Conservation (phyloP, 2,329 filamentous ascomycete genomes). For the Cucurbitaria berberidis region DNA sequence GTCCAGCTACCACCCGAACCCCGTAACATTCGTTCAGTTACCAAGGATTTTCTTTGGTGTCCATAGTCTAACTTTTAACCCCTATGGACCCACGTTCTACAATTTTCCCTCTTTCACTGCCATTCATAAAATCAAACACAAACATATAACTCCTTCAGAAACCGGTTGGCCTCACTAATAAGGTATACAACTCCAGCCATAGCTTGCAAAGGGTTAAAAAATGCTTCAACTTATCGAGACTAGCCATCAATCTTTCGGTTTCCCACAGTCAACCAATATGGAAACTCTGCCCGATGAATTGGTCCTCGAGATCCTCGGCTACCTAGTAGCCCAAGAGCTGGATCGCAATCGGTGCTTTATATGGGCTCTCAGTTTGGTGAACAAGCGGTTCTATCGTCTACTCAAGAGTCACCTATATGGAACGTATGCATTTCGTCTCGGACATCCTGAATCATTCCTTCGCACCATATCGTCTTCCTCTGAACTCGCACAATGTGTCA, state of each 20-base stretch:
- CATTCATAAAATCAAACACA: too few relatives aligned
- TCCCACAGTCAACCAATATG: neutral
- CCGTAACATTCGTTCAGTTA: neutral
- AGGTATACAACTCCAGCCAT: too few relatives aligned
- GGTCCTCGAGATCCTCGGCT: slow-evolving; percentile 4
- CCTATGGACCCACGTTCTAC: too few relatives aligned
- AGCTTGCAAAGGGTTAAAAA: too few relatives aligned
- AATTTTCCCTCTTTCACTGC: too few relatives aligned
- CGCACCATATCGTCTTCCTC: slow-evolving; percentile 7
- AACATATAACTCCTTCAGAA: too few relatives aligned
- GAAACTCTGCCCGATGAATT: slow-evolving; percentile 10
- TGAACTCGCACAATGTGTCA: neutral
- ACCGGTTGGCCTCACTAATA: too few relatives aligned
- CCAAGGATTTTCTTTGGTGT: too few relatives aligned
- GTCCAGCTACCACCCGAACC: neutral
- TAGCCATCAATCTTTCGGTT: too few relatives aligned
- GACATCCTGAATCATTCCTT: slow-evolving; percentile 5
- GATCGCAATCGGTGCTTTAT: neutral
- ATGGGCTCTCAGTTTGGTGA: slow-evolving; percentile 3
- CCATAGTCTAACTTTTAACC: too few relatives aligned
- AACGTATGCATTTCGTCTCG: neutral
- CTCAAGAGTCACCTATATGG: slow-evolving; percentile 2
- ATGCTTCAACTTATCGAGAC: too few relatives aligned
- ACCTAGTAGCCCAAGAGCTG: neutral
- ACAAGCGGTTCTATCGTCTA: slow-evolving; percentile 3